A percentile compares a stretch with the other conserved stretches of the same genome.
Conservation (phyloP, 768 basidiomycete genomes). For the Termitomyces sp. region DNA sequence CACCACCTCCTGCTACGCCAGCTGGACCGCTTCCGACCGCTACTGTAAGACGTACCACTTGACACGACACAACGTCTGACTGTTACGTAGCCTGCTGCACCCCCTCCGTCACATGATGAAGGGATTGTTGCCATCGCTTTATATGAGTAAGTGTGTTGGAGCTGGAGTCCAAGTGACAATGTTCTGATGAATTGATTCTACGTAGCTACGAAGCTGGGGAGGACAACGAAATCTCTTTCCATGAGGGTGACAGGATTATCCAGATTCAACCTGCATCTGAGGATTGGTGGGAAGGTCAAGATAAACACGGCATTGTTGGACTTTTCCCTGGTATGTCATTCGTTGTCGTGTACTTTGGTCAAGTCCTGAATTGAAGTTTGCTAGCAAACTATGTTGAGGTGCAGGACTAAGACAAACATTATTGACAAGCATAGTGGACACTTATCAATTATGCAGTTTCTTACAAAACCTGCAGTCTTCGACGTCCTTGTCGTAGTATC, state of each 20-base stretch:
- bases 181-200: background rate
- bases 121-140: conserved; percentile 60
- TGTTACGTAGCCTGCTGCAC: conserved; percentile 31
- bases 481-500: background rate
- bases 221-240: conserved; percentile 87
- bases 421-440: background rate
- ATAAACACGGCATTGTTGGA: conserved; percentile 48
- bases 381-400: conserved; percentile 30
- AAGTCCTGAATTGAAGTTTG: background rate
- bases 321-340: conserved; percentile 66
- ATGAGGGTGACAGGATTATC: conserved; percentile 73
- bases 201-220: conserved; percentile 83
- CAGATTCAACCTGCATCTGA: conserved; percentile 78
- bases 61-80: background rate
- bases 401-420: conserved; percentile 18
- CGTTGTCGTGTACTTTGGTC: background rate
- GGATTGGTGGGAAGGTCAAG: conserved; percentile 86
- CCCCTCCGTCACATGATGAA: conserved; percentile 45
- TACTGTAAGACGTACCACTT: background rate
- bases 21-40: conserved; percentile 32
- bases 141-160: conserved; percentile 53
- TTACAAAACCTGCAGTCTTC: background rate
- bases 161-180: background rate
- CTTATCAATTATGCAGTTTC: too few species aligned
- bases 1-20: conserved; percentile 38